Percentiles rank a stretch among this genome's conserved stretches.
Evolutionary conservation across 306 rosid genomes (phyloP).

Genomic region (Cicer yamashitae): DNA sequence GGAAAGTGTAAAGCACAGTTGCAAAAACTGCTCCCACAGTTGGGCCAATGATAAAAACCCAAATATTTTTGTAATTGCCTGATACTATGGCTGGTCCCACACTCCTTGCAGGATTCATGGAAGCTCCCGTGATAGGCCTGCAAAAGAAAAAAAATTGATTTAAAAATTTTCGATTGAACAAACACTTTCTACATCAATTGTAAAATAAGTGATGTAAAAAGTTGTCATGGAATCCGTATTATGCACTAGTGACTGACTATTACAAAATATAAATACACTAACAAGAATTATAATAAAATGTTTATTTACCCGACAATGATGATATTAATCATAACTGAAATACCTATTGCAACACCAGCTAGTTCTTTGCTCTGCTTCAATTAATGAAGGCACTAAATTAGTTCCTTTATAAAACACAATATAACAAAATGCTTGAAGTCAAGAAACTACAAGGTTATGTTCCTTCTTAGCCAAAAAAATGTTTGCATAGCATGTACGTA

Average conservation of each 20-base stretch:
- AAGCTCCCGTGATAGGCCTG: constrained; percentile 63
- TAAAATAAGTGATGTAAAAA: neutral
- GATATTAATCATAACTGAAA: constrained; percentile 49
- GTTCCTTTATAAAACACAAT: constrained; percentile 5
- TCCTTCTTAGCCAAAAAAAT: neutral
- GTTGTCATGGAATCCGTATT: no score
- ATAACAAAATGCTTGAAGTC: neutral
- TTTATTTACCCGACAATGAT: constrained; percentile 51
- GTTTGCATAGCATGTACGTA: neutral
- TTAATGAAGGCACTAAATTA: constrained; percentile 22
- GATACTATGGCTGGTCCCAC: constrained; percentile 54
- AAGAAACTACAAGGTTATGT: neutral
- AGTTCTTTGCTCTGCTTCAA: constrained; percentile 50
- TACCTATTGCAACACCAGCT: constrained; percentile 60
- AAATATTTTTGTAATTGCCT: constrained; percentile 47
- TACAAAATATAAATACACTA: neutral
- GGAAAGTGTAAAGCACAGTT: constrained; percentile 45
- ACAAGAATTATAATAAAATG: constrained; percentile 19
- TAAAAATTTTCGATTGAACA: no score
- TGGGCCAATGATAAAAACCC: constrained; percentile 50
- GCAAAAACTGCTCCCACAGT: constrained; percentile 54
- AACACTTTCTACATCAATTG: no score
- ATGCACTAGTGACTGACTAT: no score
- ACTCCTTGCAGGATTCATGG: constrained; percentile 72
- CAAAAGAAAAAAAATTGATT: constrained; percentile 6